Evolutionary conservation across 1,139 yeast species (phyloP).

Genomic region (Kurtzmaniella quercitrusa): DNA sequence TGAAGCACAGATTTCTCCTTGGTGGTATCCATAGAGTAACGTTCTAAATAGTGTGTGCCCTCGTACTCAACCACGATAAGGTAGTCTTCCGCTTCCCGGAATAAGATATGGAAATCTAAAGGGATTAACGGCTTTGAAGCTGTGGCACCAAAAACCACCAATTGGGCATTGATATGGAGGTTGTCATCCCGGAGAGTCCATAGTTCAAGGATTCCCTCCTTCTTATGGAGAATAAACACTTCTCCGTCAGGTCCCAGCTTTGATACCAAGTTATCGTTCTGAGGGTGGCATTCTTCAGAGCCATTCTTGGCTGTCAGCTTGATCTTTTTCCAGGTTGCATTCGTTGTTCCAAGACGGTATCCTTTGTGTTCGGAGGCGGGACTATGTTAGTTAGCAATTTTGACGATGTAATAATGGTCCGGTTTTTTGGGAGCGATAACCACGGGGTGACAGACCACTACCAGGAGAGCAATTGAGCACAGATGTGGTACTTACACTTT

Average conservation of each 20-base stretch:
- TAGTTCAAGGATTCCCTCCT: constrained; percentile 30
- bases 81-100: constrained; percentile 1
- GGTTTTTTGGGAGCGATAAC: background rate
- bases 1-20: no score
- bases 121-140: background rate
- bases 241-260: constrained; percentile 47
- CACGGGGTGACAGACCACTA: background rate
- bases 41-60: constrained; percentile 2
- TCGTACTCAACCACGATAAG: constrained; percentile 2
- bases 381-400: constrained; percentile 6
- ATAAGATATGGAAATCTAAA: background rate
- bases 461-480: background rate
- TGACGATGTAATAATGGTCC: background rate
- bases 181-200: constrained; percentile 39
- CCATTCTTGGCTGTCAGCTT: constrained; percentile 26
- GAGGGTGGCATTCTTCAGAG: constrained; percentile 7
- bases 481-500: background rate
- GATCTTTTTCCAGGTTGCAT: constrained; percentile 43
- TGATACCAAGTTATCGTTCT: constrained; percentile 12
- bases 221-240: constrained; percentile 30
- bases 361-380: constrained; percentile 27
- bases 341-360: constrained; percentile 35
- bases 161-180: constrained; percentile 25
- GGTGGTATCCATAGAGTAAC: background rate
- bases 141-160: no score